These are phyloP conservation scores for Trichoderma polysporum DNA, from an alignment of 2,329 filamentous ascomycete species.

Conservation along the genomic window DNA sequence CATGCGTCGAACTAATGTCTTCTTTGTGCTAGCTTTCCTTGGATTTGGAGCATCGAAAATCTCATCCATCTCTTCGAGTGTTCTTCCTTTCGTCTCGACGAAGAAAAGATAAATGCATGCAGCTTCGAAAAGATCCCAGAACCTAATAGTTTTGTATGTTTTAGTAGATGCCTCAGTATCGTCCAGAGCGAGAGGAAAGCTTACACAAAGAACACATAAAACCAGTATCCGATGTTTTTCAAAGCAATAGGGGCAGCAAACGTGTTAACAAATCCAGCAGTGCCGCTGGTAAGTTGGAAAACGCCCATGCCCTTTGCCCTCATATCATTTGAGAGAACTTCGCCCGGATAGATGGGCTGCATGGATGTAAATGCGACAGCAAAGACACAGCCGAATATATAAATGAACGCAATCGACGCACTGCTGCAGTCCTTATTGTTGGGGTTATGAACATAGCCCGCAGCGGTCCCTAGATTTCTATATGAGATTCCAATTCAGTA, in stretches of 20 bases:
- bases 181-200: no score
- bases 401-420: neutral
- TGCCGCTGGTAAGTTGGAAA: neutral
- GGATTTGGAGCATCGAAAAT: neutral
- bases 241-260: neutral
- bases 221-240: neutral
- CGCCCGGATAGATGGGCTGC: neutral
- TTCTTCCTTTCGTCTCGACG: neutral
- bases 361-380: neutral
- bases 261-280: neutral
- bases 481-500: no score
- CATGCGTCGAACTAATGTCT: no score
- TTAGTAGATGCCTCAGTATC: no score
- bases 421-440: no score
- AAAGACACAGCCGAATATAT: neutral
- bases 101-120: neutral
- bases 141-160: no score
- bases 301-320: neutral
- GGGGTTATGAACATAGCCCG: no score
- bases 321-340: neutral
- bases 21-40: neutral
- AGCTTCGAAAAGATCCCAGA: neutral
- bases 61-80: neutral
- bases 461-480: no score
- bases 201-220: neutral